A percentile compares a stretch with the other conserved stretches of the same genome.
phyloP scores from a whole-genome alignment of 2,329 filamentous ascomycete species.

The Chaetomium olivaceum region DNA sequence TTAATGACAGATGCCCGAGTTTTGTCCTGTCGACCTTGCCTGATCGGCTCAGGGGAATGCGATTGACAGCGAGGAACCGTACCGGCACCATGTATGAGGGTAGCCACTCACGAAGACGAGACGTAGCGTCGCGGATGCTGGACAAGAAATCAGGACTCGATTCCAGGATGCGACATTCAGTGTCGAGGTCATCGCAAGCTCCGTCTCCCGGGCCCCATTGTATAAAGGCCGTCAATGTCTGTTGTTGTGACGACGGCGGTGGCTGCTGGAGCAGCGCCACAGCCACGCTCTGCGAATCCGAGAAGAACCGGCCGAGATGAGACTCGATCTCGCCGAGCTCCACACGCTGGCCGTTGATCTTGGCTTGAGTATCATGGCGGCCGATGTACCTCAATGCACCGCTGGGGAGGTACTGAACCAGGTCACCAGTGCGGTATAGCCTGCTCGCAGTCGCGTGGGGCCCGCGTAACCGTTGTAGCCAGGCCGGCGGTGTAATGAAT shows the following conservation, averaged over 20 bases:
- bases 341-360: conserved; percentile 59
- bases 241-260: background rate
- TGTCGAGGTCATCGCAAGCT: conserved; percentile 1
- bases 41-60: conserved; percentile 1
- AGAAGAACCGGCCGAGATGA: conserved; percentile 3
- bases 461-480: conserved; percentile 23
- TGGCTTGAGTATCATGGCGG: conserved; percentile 60
- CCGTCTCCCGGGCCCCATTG: background rate
- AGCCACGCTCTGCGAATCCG: background rate
- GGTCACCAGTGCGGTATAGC: conserved; percentile 50
- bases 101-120: background rate
- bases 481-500: conserved; percentile 29
- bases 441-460: background rate
- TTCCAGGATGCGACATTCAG: conserved; percentile 1
- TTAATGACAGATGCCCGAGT: background rate
- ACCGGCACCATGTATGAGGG: background rate
- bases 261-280: background rate
- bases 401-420: conserved; percentile 38
- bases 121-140: background rate
- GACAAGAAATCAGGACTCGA: conserved; percentile 1
- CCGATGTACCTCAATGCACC: conserved; percentile 45
- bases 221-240: background rate
- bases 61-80: conserved; percentile 2
- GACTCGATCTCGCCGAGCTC: conserved; percentile 54
- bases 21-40: conserved; percentile 3